phyloP scores from a whole-genome alignment of 2,329 filamentous ascomycete species.

The Pestalotiopsis sp. region DNA sequence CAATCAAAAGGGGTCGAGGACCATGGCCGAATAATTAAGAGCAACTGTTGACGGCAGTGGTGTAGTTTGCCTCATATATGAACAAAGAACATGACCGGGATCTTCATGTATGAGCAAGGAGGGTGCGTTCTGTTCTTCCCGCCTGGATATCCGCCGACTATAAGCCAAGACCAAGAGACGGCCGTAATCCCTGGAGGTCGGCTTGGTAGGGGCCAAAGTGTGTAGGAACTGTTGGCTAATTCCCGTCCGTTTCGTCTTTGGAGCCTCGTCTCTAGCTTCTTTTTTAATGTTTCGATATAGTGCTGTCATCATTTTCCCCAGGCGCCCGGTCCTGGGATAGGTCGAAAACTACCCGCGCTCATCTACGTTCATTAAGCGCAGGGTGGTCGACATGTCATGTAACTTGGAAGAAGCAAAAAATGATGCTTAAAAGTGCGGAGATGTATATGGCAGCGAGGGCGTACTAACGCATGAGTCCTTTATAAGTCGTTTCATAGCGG shows the following conservation, averaged over 20 bases:
- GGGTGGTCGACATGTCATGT: not conserved
- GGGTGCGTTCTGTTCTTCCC: not conserved
- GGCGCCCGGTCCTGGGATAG: not conserved
- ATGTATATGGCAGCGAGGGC: not conserved
- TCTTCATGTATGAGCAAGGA: not conserved
- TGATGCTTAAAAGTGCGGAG: not conserved
- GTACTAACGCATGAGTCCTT: not conserved
- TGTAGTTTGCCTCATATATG: not conserved
- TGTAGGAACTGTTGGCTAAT: not conserved
- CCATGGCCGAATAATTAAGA: slow-evolving; percentile 6
- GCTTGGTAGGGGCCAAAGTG: not conserved
- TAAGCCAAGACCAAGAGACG: not conserved
- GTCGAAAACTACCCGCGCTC: not conserved
- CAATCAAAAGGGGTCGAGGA: slow-evolving; percentile 15
- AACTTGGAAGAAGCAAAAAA: not conserved
- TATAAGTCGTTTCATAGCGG: not conserved
- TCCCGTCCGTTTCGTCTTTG: not conserved
- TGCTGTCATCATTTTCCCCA: not conserved
- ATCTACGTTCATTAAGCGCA: not conserved
- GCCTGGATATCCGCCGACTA: not conserved
- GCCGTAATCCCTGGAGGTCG: not conserved
- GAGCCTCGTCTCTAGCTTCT: not conserved
- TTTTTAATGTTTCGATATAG: not conserved
- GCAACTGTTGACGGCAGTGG: not conserved
- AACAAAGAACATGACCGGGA: not conserved